Conservation (phyloP, 2,329 filamentous ascomycete species). For the Blastomyces emzantsi region DNA sequence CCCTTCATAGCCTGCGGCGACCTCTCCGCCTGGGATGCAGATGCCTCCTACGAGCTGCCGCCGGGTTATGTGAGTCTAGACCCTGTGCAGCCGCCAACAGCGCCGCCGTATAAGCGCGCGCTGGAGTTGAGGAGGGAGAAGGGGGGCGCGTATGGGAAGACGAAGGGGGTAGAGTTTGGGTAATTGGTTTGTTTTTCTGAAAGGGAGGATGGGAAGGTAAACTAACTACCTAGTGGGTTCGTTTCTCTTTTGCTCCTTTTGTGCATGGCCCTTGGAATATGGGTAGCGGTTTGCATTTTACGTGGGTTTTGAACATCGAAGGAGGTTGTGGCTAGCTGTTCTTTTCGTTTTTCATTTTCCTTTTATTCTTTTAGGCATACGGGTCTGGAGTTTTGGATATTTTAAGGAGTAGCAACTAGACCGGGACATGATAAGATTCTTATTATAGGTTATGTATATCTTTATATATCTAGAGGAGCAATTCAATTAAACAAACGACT, state of each 20-base stretch:
- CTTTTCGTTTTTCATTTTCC: too few species aligned
- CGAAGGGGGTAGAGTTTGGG: constrained; percentile 34
- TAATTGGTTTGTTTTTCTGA: background rate
- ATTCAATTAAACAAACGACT: background rate
- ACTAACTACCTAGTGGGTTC: background rate
- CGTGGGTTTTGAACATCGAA: too few species aligned
- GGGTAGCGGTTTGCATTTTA: background rate
- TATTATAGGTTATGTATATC: background rate
- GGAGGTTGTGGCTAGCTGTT: background rate
- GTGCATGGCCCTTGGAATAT: background rate
- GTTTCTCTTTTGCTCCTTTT: background rate
- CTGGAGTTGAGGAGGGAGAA: constrained; percentile 70
- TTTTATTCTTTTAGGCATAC: background rate
- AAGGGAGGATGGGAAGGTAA: background rate
- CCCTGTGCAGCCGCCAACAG: constrained; percentile 89
- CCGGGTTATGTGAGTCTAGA: constrained; percentile 80
- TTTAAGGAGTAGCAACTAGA: background rate
- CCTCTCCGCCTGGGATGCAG: constrained; percentile 86
- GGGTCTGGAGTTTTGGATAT: constrained; percentile 1
- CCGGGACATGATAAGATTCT: background rate
- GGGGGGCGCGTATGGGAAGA: constrained; percentile 70
- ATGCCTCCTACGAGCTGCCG: constrained; percentile 85
- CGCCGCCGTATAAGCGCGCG: constrained; percentile 87
- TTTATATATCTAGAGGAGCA: background rate
- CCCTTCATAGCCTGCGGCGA: constrained; percentile 97